Evolutionary conservation across 768 basidiomycete genomes (phyloP), one percentile per base, ranked within the genome.

Genomic region (Agaricus sinodeliciosus): DNA sequence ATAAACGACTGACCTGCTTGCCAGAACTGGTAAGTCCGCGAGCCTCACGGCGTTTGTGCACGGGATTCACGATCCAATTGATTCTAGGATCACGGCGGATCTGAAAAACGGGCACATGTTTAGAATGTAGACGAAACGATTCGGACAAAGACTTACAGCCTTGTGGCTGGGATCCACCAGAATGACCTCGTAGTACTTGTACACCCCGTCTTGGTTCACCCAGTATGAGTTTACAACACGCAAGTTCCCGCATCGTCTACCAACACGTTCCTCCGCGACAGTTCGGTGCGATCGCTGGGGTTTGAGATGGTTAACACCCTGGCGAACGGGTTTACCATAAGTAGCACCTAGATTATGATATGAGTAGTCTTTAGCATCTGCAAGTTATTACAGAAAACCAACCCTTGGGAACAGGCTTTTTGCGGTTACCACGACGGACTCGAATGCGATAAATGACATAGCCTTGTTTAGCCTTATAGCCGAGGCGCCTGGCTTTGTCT

Each of bases 401-500:
- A 93, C 95, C 96, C 80, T 99, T 99, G 64, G 89, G 89, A 56
- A 89, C 95, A 58, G 88, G 94, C 81, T 94, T 96, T 80, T 99
- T 99, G 76, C 96, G 85, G 82, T 97, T 97, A 69, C 96, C 96
- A 58, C 94, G 84, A 64, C 96, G 85, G 59, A 99, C 95, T 60
- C 96, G 90, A 63, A 99, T 77, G 64, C 96, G 91, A 78, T 99
- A 99, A 75, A 99, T 73, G 59, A 98, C 87, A 69, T 93, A 99
- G 63, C 96, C 96, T 74, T 99, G 96, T 82, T 99, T 99, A 69
- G 96, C 94, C 79, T 97, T 99, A 85, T 98, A 99, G 45, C 96
- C 96, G 57, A 99, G 78, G 60, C 94, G 87, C 68, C 96, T 90
- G 58, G 96, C 96, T 80, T 97, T 99, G 79, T 99, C 96, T 51